Base-by-base conservation (phyloP, 176 grass and related monocot species). In the Pontederia crassipes region DNA sequence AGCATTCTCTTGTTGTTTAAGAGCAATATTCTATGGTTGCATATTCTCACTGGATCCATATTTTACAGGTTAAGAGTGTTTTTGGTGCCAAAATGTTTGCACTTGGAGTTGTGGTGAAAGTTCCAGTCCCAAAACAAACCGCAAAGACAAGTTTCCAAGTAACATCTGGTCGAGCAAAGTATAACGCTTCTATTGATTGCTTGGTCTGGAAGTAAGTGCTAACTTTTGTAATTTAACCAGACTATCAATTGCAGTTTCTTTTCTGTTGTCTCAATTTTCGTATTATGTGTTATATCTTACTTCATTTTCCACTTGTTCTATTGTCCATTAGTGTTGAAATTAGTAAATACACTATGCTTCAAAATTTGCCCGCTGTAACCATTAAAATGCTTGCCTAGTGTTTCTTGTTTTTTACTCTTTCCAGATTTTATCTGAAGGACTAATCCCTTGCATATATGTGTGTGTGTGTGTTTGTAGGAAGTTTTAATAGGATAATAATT, bases 21-120 rank as follows among this genome's bases (percentile, higher is more conserved):
- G 59, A 11, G 11, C 11, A 20, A 35, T 14, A 55, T 35, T 12
- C 3, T 20, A 17, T 11, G 12, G 20, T 47, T 64, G 10, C 28
- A 55, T 28, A n/a, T 73, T 15, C 46, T 50, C 28, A 73, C 6
- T 40, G 32, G 69, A 64, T 28, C n/a, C 74, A 54, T 65, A 53
- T 68, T 68, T 17, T 58, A 10, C 75, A 98, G 93, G 93, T 98
- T 70, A 98, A 98, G 68, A 98, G 93, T 68, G 88, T 90, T 52
- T 89, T 91, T 46, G 93, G 93, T 76, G 88, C 93, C 46, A 98
- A 98, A 77, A 98, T 92, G 93, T 98, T 98, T 88, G 93, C 93
- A 55, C 84, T 98, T 72, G 93, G 93, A 28, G 93, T 98, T 45
- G 87, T 98, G 8, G 82, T 98, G 17, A 98, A 98, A 85, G 82